Evolutionary conservation across 768 basidiomycete genomes (phyloP), one percentile per base, ranked within the genome.

Genomic region (Boletus fagicola): DNA sequence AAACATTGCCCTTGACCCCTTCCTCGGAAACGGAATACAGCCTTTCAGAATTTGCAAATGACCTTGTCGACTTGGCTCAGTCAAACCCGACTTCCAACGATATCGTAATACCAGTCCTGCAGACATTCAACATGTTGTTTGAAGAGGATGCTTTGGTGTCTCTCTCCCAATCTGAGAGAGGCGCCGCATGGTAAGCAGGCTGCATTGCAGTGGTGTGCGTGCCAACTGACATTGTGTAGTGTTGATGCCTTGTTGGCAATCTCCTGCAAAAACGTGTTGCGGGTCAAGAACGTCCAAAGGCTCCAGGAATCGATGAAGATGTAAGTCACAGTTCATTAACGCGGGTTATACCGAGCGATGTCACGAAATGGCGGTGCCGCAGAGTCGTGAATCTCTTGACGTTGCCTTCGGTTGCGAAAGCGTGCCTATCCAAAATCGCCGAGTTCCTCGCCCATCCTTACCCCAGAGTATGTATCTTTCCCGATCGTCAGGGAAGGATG

Each of bases 301-400:
- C 85, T 97, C 24, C 78, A 81, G 12, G 84, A 87, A 57, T 85
- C 86, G 5, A 92, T 93, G 90, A 90, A 87, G 71, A 83, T 91
- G 96, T 96, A 64, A 59, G 67, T 65, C 66, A 63, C 57, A 60
- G 79, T 75, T 53, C 38, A 62, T 62, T 59, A 60, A 56, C 50
- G 50, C 35, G 54, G 67, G 31, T 50, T 36, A 49, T 48, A 7
- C 53, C 52, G 56, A 59, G 38, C 33, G 48, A 62, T 56, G 59
- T 55, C 33, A 61, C 30, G 30, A 57, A 51, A 62, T 65, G 59
- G 45, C 52, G 46, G 33, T 24, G 28, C 44, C 38, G 31, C 65
- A 96, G 94, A 49, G 78, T 85, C 26, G 79, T 87, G 49, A 83
- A 87, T 61, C 74, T 92, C 56, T 73, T 94, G 49, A 72, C 78